Evolutionary conservation across 768 basidiomycete species (phyloP), one percentile per base, ranked within the genome.

Genomic region (Chalciporus sphaerocephalus): DNA sequence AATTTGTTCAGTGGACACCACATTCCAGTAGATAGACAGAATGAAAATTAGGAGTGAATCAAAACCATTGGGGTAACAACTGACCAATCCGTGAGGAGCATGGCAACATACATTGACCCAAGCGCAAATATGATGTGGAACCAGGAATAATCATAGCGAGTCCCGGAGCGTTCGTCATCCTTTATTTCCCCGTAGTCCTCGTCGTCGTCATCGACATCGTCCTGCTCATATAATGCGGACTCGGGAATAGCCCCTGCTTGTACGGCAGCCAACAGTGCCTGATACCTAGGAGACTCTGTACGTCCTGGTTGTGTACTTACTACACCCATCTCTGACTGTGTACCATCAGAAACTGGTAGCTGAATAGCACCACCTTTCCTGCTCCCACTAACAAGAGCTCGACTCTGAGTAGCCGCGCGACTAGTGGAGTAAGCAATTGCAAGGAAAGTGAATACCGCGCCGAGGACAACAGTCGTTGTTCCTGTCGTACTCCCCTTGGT

Each of bases 51-150:
- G 28, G 20, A 49, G n/a, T n/a, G n/a, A n/a, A n/a, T n/a, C 8
- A 24, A 43, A 24, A 10, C 4, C 3, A 17, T 13, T 8, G 4
- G 32, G 27, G 30, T 2, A 20, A 16, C 18, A 28, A 73, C 89
- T 46, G 64, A 94, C 95, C 96, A 98, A 68, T 99, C 95, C 1
- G 95, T 99, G 43, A 99, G 68, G 12, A 99, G 73, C 80, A 96
- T 94, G 6, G 90, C 92, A 20, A 97, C 92, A 67, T 99, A 99
- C 96, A 98, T 98, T 12, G 92, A 75, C 22, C 83, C 96, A 55
- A 98, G 86, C 36, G 87, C 82, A 62, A 98, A 99, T 58, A 99
- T 97, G 65, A 97, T 69, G 61, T 99, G 96, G 81, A 99, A 98
- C 92, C 93, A 99, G 2, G 92, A 81, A 64, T 99, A 99, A 52